These are phyloP conservation scores for Arxiozyma telluris DNA, from an alignment of 1,139 yeast genomes.

Conservation along the genomic window DNA sequence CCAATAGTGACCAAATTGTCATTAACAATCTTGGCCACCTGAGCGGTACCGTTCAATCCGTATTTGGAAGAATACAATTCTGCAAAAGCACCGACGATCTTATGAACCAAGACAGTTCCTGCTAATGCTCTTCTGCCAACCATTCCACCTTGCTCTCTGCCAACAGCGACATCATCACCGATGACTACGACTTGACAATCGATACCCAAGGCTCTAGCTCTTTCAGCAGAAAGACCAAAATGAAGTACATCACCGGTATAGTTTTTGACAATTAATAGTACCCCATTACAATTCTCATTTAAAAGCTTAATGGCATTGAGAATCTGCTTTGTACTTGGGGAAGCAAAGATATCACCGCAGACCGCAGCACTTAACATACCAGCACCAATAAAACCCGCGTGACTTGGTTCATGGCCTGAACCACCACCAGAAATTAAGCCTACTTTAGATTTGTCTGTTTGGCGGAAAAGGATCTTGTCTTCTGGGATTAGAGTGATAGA, in stretches of 20 bases:
- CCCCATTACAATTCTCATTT: constrained; percentile 44
- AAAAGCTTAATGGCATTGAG: constrained; percentile 48
- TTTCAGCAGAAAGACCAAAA: constrained; percentile 83
- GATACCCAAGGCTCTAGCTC: constrained; percentile 70
- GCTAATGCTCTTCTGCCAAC: constrained; percentile 93
- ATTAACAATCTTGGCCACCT: constrained; percentile 53
- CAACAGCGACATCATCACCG: constrained; percentile 91
- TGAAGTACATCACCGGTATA: constrained; percentile 92
- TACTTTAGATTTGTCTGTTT: constrained; percentile 41
- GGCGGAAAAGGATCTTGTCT: constrained; percentile 57
- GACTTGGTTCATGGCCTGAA: constrained; percentile 91
- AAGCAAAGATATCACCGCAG: constrained; percentile 80
- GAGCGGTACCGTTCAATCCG: constrained; percentile 43
- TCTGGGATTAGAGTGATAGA: constrained; percentile 50
- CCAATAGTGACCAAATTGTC: constrained; percentile 75
- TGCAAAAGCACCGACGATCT: constrained; percentile 71
- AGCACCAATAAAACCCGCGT: constrained; percentile 81
- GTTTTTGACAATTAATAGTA: constrained; percentile 72
- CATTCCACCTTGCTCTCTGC: constrained; percentile 72
- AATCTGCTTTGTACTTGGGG: constrained; percentile 86
- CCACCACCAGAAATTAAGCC: constrained; percentile 87
- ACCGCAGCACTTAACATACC: constrained; percentile 82
- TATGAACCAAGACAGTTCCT: constrained; percentile 82
- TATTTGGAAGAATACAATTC: constrained; percentile 36
- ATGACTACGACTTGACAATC: constrained; percentile 66